Percentiles rank a stretch among this genome's conserved stretches.
Evolutionary conservation across 2,329 filamentous ascomycete species (phyloP).

Genomic region (Penicillium sp.): DNA sequence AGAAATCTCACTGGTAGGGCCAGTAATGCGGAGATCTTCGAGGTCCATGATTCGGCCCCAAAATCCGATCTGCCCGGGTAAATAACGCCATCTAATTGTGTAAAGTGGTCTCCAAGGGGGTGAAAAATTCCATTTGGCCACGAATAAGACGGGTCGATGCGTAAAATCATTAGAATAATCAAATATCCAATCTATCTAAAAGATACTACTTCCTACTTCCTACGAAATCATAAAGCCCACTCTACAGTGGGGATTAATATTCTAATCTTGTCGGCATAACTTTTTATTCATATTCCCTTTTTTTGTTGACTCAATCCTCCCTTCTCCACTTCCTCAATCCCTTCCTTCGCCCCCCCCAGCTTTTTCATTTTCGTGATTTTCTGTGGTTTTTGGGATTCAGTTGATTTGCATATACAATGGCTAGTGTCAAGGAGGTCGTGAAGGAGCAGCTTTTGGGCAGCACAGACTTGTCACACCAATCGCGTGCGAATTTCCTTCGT

Average conservation of each 20-base stretch:
- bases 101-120: slow-evolving; percentile 8
- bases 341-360: slow-evolving; percentile 16
- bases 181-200: neutral
- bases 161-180: no score
- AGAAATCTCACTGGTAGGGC: neutral
- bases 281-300: slow-evolving; percentile 2
- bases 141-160: neutral
- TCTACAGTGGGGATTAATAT: neutral
- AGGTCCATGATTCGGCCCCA: slow-evolving; percentile 12
- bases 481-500: slow-evolving; percentile 71
- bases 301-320: slow-evolving; percentile 24
- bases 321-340: slow-evolving; percentile 23
- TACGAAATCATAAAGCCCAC: neutral
- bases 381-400: neutral
- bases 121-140: slow-evolving; percentile 14
- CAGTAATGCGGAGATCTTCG: slow-evolving; percentile 11
- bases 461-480: slow-evolving; percentile 66
- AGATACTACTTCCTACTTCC: neutral
- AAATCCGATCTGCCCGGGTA: slow-evolving; percentile 14
- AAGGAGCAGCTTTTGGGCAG: slow-evolving; percentile 76
- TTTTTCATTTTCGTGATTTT: slow-evolving; percentile 12
- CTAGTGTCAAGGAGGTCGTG: slow-evolving; percentile 64
- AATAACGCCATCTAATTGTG: slow-evolving; percentile 15
- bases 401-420: slow-evolving; percentile 39
- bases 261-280: neutral